Conservation (phyloP, 2,329 filamentous ascomycete genomes). For the Phyllosticta citrichinensis region DNA sequence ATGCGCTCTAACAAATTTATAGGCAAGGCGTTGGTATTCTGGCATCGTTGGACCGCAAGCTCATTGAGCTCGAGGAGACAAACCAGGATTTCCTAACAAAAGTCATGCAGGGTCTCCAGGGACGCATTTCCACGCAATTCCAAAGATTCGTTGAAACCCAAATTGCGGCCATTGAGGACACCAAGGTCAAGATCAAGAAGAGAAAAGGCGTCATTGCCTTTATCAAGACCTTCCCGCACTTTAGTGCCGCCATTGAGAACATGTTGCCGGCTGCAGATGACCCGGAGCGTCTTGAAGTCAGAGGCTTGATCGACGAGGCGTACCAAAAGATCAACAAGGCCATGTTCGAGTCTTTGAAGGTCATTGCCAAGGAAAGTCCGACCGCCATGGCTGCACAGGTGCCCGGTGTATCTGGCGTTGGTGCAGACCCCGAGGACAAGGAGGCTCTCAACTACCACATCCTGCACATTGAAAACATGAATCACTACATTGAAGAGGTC, state of each 20-base stretch:
- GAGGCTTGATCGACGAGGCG: slow-evolving; percentile 71
- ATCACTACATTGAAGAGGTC: slow-evolving; percentile 89
- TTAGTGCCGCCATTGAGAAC: slow-evolving; percentile 72
- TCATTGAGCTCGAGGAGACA: slow-evolving; percentile 71
- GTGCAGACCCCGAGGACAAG: slow-evolving; percentile 69
- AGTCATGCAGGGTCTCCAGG: slow-evolving; percentile 68
- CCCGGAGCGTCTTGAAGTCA: slow-evolving; percentile 49
- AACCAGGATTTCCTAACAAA: slow-evolving; percentile 87
- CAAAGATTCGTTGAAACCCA: slow-evolving; percentile 89
- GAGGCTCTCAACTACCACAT: slow-evolving; percentile 97
- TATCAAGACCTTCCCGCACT: slow-evolving; percentile 84
- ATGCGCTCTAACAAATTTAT: slow-evolving; percentile 15
- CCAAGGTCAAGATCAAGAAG: slow-evolving; percentile 98
- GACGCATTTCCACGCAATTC: slow-evolving; percentile 64
- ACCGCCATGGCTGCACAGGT: slow-evolving; percentile 42
- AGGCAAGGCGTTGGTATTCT: slow-evolving; percentile 86
- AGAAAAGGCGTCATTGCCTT: slow-evolving; percentile 93
- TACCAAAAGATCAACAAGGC: slow-evolving; percentile 83
- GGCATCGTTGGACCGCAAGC: slow-evolving; percentile 67
- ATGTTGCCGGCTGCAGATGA: slow-evolving; percentile 51
- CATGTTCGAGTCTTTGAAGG: slow-evolving; percentile 95
- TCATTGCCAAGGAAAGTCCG: slow-evolving; percentile 70
- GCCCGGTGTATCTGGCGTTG: slow-evolving; percentile 22
- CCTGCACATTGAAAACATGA: slow-evolving; percentile 96
- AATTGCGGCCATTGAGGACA: slow-evolving; percentile 90